Evolutionary conservation across 768 basidiomycete genomes (phyloP), one percentile per base, ranked within the genome.

Genomic region (Royoungia palumana): DNA sequence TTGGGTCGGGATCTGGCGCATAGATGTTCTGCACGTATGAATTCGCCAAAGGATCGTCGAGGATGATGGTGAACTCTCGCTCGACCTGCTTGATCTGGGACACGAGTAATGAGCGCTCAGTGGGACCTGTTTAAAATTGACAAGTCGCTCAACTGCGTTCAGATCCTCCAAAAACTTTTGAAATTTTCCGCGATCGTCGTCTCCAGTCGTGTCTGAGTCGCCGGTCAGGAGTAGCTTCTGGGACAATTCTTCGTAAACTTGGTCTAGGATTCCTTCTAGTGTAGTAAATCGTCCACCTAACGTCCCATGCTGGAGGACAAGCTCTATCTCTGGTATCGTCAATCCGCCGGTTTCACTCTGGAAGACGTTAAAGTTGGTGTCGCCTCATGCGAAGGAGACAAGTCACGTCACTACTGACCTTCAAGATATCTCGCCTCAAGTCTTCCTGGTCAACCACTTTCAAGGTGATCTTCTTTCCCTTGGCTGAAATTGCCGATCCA

Each of bases 281-380:
- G 96, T 99, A 0, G 96, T 99, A 73, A 99, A 99, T 10, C 96
- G 81, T 9, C 96, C 96, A 12, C 96, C 96, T 4, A 99, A 81
- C 0, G 96, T 98, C 5, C 96, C 96, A 16, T 91, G 83, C 36
- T 90, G 85, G 6, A 99, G 81, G 11, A 85, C 81, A 8, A 99
- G 83, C 44, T 97, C 90, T 55, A 98, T 96, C 63, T 99, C 96
- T 3, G 96, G 94, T 37, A 99, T 91, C 4, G 71, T 75, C 25
- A 99, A 73, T 16, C 93, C 93, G 16, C 89, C 89, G 0, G 89
- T 93, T 62, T 99, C 95, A 62, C 93, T 95, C 93, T 97, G 58
- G 6, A 36, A 6, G 22, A 4, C 9, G n/a, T 35, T 13, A 20
- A 1, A n/a, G n/a, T n/a, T 16, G 37, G 43, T 20, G 14, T 46